Evolutionary conservation across 2,329 filamentous ascomycete species (phyloP).

Genomic region (Neofusicoccum cordaticola): DNA sequence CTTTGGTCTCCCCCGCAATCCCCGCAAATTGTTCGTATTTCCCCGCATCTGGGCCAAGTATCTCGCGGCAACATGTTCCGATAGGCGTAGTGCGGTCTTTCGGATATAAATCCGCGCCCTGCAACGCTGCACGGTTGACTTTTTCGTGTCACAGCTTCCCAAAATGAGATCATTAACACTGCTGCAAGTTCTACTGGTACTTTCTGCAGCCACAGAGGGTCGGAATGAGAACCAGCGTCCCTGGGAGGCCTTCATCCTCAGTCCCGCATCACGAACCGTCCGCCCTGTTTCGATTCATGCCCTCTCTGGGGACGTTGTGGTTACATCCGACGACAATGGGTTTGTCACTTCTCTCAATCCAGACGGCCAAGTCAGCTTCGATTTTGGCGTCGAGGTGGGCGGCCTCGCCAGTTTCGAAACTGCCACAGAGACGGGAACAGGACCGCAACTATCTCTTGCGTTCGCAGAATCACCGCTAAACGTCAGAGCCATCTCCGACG

Average conservation of each 20-base stretch:
- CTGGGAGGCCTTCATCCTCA: background rate
- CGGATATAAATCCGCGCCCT: no score
- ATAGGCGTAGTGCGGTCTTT: background rate
- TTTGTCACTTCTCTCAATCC: background rate
- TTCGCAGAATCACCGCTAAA: slow-evolving; percentile 44
- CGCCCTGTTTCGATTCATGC: background rate
- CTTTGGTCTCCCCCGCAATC: background rate
- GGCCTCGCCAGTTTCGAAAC: slow-evolving; percentile 55
- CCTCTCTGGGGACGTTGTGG: background rate
- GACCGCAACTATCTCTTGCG: slow-evolving; percentile 35
- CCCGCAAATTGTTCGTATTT: background rate
- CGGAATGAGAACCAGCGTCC: background rate
- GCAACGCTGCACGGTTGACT: background rate
- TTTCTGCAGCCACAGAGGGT: no score
- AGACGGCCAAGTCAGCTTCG: slow-evolving; percentile 35
- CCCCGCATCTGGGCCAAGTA: background rate
- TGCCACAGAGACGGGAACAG: slow-evolving; percentile 34
- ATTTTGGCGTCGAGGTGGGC: slow-evolving; percentile 59
- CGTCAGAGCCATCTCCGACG: slow-evolving; percentile 43
- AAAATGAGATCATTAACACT: background rate
- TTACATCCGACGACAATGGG: background rate
- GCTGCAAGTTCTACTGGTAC: no score
- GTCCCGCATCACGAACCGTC: background rate
- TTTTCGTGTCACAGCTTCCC: background rate
- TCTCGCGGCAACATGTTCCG: background rate